These are phyloP conservation scores for Paspalum notatum DNA, from an alignment of 176 grass and related monocot genomes.

Conservation along the genomic window DNA sequence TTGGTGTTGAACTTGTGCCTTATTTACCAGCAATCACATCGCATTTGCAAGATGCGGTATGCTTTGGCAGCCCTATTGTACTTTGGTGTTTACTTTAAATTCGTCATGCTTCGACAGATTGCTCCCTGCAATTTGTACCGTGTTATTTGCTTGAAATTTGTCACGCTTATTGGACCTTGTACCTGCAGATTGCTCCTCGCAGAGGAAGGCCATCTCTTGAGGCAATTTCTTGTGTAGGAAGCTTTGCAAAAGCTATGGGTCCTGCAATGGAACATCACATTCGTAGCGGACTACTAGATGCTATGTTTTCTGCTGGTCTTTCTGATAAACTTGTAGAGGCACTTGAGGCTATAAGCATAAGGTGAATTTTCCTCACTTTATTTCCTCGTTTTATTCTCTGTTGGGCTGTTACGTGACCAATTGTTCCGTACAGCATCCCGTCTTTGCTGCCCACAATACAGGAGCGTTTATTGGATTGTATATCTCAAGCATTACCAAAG, in stretches of 20 bases:
- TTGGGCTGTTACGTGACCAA: slow-evolving; percentile 27
- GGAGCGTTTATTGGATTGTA: slow-evolving; percentile 86
- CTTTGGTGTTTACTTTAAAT: slow-evolving; percentile 38
- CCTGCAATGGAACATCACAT: slow-evolving; percentile 95
- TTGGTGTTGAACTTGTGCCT: slow-evolving; percentile 86
- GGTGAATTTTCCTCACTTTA: slow-evolving; percentile 49
- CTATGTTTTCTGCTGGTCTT: slow-evolving; percentile 87
- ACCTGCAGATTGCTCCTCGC: slow-evolving; percentile 89
- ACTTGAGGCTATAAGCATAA: slow-evolving; percentile 75
- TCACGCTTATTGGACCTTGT: slow-evolving; percentile 31
- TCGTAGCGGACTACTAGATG: slow-evolving; percentile 75
- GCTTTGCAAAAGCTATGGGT: slow-evolving; percentile 90
- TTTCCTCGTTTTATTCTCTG: slow-evolving; percentile 33
- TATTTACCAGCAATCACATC: slow-evolving; percentile 81
- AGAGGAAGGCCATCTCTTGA: slow-evolving; percentile 91
- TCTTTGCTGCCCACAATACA: slow-evolving; percentile 91
- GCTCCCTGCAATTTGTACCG: slow-evolving; percentile 60
- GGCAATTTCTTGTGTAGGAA: slow-evolving; percentile 96
- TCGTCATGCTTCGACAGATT: slow-evolving; percentile 64
- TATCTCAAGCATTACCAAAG: slow-evolving; percentile 80
- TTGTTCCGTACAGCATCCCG: slow-evolving; percentile 65
- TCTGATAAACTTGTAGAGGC: slow-evolving; percentile 82
- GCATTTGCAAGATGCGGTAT: slow-evolving; percentile 91
- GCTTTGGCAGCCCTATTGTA: slow-evolving; percentile 37
- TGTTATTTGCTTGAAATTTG: not conserved